Evolutionary conservation across 768 basidiomycete genomes (phyloP).

Genomic region (Terana coerulea): DNA sequence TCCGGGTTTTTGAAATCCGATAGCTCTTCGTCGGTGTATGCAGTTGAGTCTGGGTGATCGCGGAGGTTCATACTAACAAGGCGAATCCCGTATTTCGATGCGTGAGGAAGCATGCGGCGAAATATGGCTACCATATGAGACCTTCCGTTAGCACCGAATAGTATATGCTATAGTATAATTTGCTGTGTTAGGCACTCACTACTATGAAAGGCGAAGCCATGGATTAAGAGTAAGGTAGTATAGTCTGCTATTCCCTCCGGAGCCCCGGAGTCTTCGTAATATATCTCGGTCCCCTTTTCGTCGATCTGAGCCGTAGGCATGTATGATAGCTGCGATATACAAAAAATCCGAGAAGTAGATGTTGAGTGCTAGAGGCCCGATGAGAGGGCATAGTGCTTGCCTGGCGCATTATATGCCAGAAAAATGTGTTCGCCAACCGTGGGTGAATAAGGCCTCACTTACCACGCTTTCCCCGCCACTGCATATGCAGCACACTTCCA

Average conservation of each 20-base stretch:
- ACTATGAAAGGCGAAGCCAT: conserved; percentile 14
- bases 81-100: conserved; percentile 18
- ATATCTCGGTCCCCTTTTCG: conserved; percentile 8
- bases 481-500: no score
- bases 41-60: conserved; percentile 25
- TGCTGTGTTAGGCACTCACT: conserved; percentile 7
- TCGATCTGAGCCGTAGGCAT: conserved; percentile 17
- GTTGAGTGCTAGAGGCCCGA: conserved; percentile 12
- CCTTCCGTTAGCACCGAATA: neutral
- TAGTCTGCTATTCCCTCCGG: conserved; percentile 8
- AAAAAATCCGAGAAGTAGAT: no score
- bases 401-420: no score
- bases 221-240: conserved; percentile 14
- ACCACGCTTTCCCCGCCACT: no score
- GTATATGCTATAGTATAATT: no score
- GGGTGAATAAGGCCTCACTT: no score
- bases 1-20: neutral
- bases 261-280: conserved; percentile 19
- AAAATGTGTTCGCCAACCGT: no score
- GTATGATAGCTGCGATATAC: neutral
- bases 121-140: conserved; percentile 15
- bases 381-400: conserved; percentile 25
- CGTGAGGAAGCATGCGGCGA: conserved; percentile 18
- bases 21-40: conserved; percentile 18
- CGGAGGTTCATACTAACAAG: conserved; percentile 23